Conservation (phyloP, 108 stramenopile species). For the Fistulifera solaris region DNA sequence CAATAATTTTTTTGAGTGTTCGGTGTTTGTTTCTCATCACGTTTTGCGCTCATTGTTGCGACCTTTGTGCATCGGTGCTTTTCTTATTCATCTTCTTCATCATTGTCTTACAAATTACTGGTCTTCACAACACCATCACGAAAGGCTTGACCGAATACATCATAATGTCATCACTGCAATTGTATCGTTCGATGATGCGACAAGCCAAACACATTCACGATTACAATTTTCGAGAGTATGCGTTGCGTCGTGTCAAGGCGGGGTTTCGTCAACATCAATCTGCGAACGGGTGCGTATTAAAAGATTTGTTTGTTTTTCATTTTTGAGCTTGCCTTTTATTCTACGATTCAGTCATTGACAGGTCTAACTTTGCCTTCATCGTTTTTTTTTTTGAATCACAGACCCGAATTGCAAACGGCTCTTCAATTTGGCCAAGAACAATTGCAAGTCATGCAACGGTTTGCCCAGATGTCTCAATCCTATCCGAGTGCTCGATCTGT, state of each 20-base stretch:
- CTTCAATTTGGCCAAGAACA: conserved; percentile 52
- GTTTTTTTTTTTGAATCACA: not conserved
- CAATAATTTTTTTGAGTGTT: no score
- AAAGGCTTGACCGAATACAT: no score
- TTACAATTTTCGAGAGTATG: conserved; percentile 78
- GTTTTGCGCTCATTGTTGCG: no score
- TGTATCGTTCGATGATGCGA: conserved; percentile 60
- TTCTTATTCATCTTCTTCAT: no score
- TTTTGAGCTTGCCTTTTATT: not conserved
- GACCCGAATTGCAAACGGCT: conserved; percentile 18
- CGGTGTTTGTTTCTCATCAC: no score
- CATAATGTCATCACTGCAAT: conserved; percentile 15
- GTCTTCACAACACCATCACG: no score
- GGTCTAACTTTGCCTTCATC: not conserved
- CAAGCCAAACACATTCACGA: conserved; percentile 67
- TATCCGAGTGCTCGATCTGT: conserved; percentile 75
- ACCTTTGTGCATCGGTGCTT: no score
- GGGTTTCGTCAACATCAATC: conserved; percentile 58
- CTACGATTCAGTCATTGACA: no score
- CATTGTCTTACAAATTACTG: no score
- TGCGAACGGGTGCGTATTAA: conserved; percentile 67
- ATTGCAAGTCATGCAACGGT: conserved; percentile 56
- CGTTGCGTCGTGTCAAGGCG: conserved; percentile 53
- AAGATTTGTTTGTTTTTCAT: not conserved
- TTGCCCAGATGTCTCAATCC: conserved; percentile 47